Conservation (phyloP, 768 basidiomycete species). For the Leucosporidium yakuticum region DNA sequence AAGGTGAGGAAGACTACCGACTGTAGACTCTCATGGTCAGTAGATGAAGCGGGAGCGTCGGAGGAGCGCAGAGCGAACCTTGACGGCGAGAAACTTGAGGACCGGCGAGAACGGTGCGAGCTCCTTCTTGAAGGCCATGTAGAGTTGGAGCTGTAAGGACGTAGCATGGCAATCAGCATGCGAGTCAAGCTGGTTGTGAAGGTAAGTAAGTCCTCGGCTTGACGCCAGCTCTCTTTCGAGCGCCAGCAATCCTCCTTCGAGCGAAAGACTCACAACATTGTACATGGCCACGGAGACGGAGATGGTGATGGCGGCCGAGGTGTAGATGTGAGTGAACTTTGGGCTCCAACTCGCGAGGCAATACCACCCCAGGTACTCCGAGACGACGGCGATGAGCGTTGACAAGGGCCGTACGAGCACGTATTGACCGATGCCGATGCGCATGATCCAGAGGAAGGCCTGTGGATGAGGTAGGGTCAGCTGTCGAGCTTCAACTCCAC, state of each 20-base stretch:
- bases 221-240: too few relatives aligned
- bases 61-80: constrained; percentile 43
- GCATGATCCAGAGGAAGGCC: constrained; percentile 24
- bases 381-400: constrained; percentile 49
- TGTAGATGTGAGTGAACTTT: constrained; percentile 66
- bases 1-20: constrained; percentile 24
- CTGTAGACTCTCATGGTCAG: constrained; percentile 9
- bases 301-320: constrained; percentile 57
- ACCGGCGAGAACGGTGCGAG: constrained; percentile 59
- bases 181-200: too few relatives aligned
- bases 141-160: constrained; percentile 57
- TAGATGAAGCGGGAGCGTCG: too few relatives aligned
- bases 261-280: constrained; percentile 47
- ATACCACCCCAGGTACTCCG: constrained; percentile 62
- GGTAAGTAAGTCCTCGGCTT: too few relatives aligned
- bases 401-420: constrained; percentile 23
- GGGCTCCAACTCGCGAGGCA: constrained; percentile 66
- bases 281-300: constrained; percentile 75
- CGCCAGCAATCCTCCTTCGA: too few relatives aligned
- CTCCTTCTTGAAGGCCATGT: constrained; percentile 53
- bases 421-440: constrained; percentile 26
- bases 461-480: not conserved
- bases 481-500: constrained; percentile 60
- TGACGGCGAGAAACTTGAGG: constrained; percentile 64
- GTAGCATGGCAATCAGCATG: not conserved